Evolutionary conservation across 2,329 filamentous ascomycete species (phyloP).

Genomic region (Cladobotryum mycophilum): DNA sequence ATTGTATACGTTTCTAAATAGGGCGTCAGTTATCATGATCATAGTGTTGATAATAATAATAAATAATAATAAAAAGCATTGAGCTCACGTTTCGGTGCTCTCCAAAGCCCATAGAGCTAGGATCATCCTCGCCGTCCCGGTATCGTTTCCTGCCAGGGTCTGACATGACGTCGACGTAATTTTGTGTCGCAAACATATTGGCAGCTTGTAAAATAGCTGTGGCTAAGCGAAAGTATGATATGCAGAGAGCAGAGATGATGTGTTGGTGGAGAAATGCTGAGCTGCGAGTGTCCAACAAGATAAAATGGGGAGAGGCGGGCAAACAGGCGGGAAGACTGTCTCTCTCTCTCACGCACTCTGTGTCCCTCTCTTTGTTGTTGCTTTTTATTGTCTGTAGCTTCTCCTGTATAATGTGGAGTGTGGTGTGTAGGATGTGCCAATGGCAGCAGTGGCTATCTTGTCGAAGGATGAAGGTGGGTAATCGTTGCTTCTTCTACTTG

Average conservation of each 20-base stretch:
- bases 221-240: conserved; percentile 2
- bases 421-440: too few species aligned
- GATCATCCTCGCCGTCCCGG: conserved; percentile 41
- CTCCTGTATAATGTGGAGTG: too few species aligned
- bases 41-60: too few species aligned
- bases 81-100: conserved; percentile 45
- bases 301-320: neutral
- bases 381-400: too few species aligned
- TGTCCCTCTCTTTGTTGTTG: too few species aligned
- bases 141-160: conserved; percentile 38
- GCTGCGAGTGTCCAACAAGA: neutral
- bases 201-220: neutral
- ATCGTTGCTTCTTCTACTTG: neutral
- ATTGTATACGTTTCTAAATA: conserved; percentile 47
- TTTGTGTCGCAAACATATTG: conserved; percentile 33
- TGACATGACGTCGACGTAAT: conserved; percentile 25
- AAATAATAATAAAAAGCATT: neutral
- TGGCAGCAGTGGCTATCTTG: too few species aligned
- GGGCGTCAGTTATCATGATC: conserved; percentile 14
- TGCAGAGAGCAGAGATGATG: conserved; percentile 4
- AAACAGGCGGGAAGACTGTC: neutral
- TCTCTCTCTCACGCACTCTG: too few species aligned
- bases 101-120: conserved; percentile 37
- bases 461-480: neutral
- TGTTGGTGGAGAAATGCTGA: too few species aligned